Percentiles rank a stretch among this genome's conserved stretches.
Evolutionary conservation across 2,329 filamentous ascomycete genomes (phyloP).

Genomic region (Stenocarpella maydis): DNA sequence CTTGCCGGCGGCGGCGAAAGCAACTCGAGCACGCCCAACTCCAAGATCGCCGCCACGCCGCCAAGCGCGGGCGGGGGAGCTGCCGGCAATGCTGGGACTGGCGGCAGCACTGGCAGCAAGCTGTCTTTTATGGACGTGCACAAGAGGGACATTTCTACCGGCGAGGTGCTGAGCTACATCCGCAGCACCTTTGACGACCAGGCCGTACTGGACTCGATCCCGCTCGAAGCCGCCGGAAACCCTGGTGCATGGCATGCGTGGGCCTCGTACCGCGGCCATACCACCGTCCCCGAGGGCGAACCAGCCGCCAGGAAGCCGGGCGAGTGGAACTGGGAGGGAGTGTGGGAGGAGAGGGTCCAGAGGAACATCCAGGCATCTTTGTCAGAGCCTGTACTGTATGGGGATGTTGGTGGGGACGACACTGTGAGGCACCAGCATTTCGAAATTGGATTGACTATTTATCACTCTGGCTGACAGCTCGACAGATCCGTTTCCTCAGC

Average conservation of each 20-base stretch:
- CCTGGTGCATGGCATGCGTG: constrained; percentile 94
- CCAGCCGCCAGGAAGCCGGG: constrained; percentile 65
- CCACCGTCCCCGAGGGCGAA: constrained; percentile 38
- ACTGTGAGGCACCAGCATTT: constrained; percentile 63
- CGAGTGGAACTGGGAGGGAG: constrained; percentile 97
- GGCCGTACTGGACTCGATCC: constrained; percentile 77
- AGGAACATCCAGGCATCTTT: constrained; percentile 80
- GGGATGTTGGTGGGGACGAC: constrained; percentile 72
- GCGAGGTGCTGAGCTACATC: constrained; percentile 81
- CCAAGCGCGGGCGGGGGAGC: constrained; percentile 34
- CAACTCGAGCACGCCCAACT: constrained; percentile 44
- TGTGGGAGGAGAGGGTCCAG: constrained; percentile 90
- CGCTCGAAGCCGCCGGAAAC: constrained; percentile 85
- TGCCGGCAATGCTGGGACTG: background rate
- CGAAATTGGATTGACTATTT: background rate
- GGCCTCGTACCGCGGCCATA: constrained; percentile 67
- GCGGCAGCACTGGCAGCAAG: constrained; percentile 26
- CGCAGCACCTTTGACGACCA: constrained; percentile 83
- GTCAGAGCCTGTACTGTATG: constrained; percentile 82
- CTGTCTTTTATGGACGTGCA: constrained; percentile 52
- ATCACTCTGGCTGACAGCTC: background rate
- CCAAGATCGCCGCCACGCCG: constrained; percentile 42
- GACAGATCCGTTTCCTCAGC: constrained; percentile 71
- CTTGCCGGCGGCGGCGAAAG: constrained; percentile 36
- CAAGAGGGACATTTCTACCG: constrained; percentile 60